phyloP scores from a whole-genome alignment of 2,329 filamentous ascomycete species.

The Curvularia sp. region DNA sequence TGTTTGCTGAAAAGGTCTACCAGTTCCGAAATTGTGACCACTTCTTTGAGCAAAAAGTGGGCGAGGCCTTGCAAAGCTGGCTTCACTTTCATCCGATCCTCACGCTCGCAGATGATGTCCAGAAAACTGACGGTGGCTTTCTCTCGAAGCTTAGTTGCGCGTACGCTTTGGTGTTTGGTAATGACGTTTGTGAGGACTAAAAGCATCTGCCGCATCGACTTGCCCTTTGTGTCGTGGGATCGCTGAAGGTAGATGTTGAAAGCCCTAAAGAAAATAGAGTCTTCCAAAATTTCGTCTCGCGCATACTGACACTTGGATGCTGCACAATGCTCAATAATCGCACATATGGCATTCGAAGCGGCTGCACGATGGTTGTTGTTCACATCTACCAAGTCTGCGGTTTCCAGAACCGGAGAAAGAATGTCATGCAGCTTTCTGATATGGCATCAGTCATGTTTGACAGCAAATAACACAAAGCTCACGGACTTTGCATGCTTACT shows the following conservation, averaged over 20 bases:
- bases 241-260: slow-evolving; percentile 54
- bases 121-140: slow-evolving; percentile 55
- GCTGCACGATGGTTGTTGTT: slow-evolving; percentile 53
- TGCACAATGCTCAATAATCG: slow-evolving; percentile 52
- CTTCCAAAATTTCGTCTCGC: slow-evolving; percentile 42
- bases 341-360: slow-evolving; percentile 57
- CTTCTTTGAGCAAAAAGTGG: slow-evolving; percentile 67
- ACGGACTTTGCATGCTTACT: slow-evolving; percentile 50
- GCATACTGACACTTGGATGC: slow-evolving; percentile 38
- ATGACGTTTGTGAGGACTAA: slow-evolving; percentile 50
- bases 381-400: slow-evolving; percentile 42
- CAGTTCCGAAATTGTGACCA: slow-evolving; percentile 54
- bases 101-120: slow-evolving; percentile 66
- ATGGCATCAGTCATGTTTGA: slow-evolving; percentile 26
- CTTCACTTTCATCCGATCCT: slow-evolving; percentile 70
- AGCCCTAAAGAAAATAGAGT: slow-evolving; percentile 48
- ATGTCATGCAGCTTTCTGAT: slow-evolving; percentile 41
- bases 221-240: slow-evolving; percentile 54
- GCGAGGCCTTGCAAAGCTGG: slow-evolving; percentile 73
- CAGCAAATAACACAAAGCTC: slow-evolving; percentile 28
- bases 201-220: slow-evolving; percentile 57
- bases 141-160: slow-evolving; percentile 35
- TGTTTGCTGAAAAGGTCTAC: slow-evolving; percentile 50
- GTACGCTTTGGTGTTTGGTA: slow-evolving; percentile 32
- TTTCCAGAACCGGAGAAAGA: slow-evolving; percentile 42